Base-by-base conservation (phyloP, 176 grass and related monocot genomes). In the Phyllostachys edulis region DNA sequence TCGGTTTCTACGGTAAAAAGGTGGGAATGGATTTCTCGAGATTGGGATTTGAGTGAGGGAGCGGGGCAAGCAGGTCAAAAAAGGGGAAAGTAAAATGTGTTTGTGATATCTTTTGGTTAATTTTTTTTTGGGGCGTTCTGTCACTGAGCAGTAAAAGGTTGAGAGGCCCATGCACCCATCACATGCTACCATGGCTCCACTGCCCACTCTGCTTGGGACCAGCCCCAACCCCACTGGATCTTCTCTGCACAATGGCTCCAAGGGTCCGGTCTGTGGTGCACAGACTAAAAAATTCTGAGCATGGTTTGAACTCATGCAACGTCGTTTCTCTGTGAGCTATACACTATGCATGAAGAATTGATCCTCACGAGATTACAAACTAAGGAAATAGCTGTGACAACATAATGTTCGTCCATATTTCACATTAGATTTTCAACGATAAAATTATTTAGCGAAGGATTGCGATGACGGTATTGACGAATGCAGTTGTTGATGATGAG, bases 131-230 rank as follows among this genome's bases (percentile, higher is more conserved):
- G 41, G 54, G 54, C 32, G 13, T 49, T 75, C 63, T 77, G 71
- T 77, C 55, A 56, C 44, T 9, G 65, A 29, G 65, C 78, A 73
- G 84, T 86, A 82, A 78, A 90, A 90, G 84, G 73, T 82, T 8
- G 66, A 65, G 73, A 86, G 73, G 78, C 83, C 83, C 83, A 85
- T 82, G 78, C 83, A 63, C 29, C 88, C 71, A 44, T 85, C 83
- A 86, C 84, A 86, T 90, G 88, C 72, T 73, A 74, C 45, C 85
- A 66, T 64, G 86, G 64, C 32, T 70, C 79, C 73, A 46, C 77
- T 70, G 52, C 71, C 88, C 71, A 86, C 88, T 82, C 54, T 81
- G 55, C 24, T 45, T 85, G 82, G 88, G 83, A 71, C 88, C 82
- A 70, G 52, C 13, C 13, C 69, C 16, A 1, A 9, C 16, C 18